Evolutionary conservation across 257 asterid species (phyloP).

Genomic region (Solanum ahanhuiri): DNA sequence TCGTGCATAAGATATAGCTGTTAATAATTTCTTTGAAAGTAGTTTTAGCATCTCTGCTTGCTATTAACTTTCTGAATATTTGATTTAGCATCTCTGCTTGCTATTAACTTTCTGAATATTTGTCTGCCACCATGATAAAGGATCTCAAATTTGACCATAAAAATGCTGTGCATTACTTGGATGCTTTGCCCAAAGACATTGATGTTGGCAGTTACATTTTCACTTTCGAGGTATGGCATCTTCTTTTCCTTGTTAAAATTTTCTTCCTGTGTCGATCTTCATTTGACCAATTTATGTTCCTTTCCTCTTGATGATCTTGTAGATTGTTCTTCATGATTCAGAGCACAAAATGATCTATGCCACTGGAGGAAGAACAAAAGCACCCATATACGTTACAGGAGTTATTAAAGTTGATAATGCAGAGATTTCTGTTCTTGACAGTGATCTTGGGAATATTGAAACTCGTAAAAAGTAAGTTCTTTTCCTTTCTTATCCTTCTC

Average conservation of each 20-base stretch:
- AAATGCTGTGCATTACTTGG: constrained; percentile 56
- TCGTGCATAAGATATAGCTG: constrained; percentile 3
- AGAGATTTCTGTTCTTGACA: constrained; percentile 68
- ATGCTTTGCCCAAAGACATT: constrained; percentile 46
- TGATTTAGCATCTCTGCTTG: too few species aligned
- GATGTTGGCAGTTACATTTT: constrained; percentile 70
- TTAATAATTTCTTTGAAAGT: not conserved
- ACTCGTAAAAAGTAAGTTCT: constrained; percentile 59
- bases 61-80: too few species aligned
- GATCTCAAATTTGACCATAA: constrained; percentile 60
- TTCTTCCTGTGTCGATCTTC: not conserved
- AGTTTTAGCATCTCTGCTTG: not conserved
- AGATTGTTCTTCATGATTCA: constrained; percentile 65
- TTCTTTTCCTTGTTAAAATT: not conserved
- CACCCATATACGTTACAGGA: constrained; percentile 64
- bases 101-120: not conserved
- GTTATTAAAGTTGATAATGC: constrained; percentile 48
- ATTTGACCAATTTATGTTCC: not conserved
- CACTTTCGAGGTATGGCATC: constrained; percentile 63
- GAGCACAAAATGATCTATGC: constrained; percentile 65
- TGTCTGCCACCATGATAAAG: constrained; percentile 31
- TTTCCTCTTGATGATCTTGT: not conserved
- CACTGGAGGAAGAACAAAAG: constrained; percentile 87
- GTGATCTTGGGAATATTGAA: constrained; percentile 71
- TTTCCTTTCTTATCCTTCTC: constrained; percentile 6